Evolutionary conservation across 2,329 filamentous ascomycete genomes (phyloP).

Genomic region (Arthroderma uncinatum): DNA sequence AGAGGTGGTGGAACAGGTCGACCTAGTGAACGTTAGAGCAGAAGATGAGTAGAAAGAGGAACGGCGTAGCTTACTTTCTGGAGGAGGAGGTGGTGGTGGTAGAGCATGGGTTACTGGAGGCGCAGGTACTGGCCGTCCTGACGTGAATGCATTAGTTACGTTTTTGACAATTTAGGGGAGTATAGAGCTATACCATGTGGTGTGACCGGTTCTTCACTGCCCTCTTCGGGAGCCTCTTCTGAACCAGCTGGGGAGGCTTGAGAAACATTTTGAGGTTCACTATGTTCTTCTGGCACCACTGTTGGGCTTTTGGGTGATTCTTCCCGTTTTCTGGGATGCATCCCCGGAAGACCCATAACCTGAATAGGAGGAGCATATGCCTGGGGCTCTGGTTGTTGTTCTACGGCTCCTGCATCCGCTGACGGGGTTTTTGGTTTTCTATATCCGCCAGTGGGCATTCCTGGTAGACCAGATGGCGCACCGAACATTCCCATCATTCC

Average conservation of each 20-base stretch:
- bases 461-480: conserved; percentile 53
- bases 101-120: neutral
- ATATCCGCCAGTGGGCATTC: conserved; percentile 28
- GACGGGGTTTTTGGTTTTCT: conserved; percentile 34
- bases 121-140: neutral
- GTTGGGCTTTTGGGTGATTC: conserved; percentile 7
- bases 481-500: conserved; percentile 90
- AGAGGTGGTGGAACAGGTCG: conserved; percentile 50
- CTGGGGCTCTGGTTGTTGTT: conserved; percentile 21
- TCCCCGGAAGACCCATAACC: conserved; percentile 51
- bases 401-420: conserved; percentile 26
- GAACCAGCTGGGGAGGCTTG: neutral
- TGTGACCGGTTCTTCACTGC: neutral
- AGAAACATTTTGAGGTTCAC: neutral
- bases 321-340: conserved; percentile 41
- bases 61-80: neutral
- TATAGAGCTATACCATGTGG: neutral
- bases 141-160: neutral
- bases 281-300: neutral
- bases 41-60: neutral
- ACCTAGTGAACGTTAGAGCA: conserved; percentile 36
- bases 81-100: neutral
- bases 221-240: neutral
- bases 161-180: neutral
- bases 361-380: conserved; percentile 37